Base-by-base conservation (phyloP, 208 protist species). In the Trypanosoma brucei region DNA sequence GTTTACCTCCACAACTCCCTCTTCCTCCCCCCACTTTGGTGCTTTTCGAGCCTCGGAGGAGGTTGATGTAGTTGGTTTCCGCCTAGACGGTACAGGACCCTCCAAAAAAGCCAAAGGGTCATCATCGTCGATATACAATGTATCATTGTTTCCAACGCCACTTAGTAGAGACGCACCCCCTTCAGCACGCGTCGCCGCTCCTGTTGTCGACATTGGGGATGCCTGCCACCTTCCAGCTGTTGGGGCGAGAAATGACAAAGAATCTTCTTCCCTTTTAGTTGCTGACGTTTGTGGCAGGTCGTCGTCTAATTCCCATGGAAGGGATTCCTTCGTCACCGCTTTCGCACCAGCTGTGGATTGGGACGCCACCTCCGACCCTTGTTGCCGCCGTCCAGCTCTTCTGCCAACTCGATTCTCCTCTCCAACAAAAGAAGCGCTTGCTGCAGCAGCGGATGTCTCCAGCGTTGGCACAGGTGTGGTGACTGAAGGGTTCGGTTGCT, bases 61-160 rank as follows among this genome's bases (percentile, higher is more conserved):
- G 11, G 11, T 11, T 14, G 6, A 6, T 46, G 42, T 11, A 6
- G 11, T 14, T 11, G 42, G 42, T 11, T 11, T 46, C 6, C 11
- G 50, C 46, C 59, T 52, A 34, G 40, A 34, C 0, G 68, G 38
- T 7, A 44, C 22, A 3, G 44, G 4, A 31, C 9, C 36, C 14
- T 68, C 62, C 38, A 74, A 62, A 52, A 74, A 74, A 58, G 36
- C 55, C 35, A 74, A 55, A n/a, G 68, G 68, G 52, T 74, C 68
- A 40, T 68, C 68, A 31, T 62, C 37, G 1, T 61, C 67, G 36
- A 36, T 30, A 3, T 22, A 0, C 22, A 22, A 22, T 22, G 22
- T 56, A 36, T 56, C 37, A 56, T 56, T 57, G 8, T 57, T 57
- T 5, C 53, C 14, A 37, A 36, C 4, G 14, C 45, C 40, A 40